phyloP scores from a whole-genome alignment of 768 basidiomycete genomes.

The Lepiota venenata region DNA sequence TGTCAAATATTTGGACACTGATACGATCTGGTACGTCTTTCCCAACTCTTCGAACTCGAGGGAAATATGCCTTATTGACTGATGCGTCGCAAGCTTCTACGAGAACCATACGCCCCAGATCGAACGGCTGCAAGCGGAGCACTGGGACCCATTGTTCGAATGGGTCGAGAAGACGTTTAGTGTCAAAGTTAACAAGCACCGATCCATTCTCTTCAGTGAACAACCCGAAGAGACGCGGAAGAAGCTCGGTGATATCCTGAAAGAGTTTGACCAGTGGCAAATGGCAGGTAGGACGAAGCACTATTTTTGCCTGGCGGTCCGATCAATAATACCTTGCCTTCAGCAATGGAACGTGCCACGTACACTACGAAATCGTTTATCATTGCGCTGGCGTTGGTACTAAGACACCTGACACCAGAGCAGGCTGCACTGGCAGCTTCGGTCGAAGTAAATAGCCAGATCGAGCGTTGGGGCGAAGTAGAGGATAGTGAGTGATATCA shows the following conservation, averaged over 20 bases:
- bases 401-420: slow-evolving; percentile 73
- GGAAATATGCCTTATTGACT: not conserved
- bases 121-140: slow-evolving; percentile 69
- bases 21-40: slow-evolving; percentile 76
- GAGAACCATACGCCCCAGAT: slow-evolving; percentile 66
- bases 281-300: slow-evolving; percentile 67
- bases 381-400: slow-evolving; percentile 81
- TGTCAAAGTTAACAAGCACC: slow-evolving; percentile 64
- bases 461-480: slow-evolving; percentile 98
- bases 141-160: slow-evolving; percentile 86
- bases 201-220: slow-evolving; percentile 64
- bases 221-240: slow-evolving; percentile 70
- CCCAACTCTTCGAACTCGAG: not conserved
- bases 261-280: slow-evolving; percentile 75
- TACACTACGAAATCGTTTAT: slow-evolving; percentile 90
- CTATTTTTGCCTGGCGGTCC: not conserved
- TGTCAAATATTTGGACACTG: slow-evolving; percentile 88
- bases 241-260: slow-evolving; percentile 55
- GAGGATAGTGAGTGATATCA: slow-evolving; percentile 86
- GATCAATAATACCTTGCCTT: slow-evolving; percentile 5
- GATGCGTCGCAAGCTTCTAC: slow-evolving; percentile 68
- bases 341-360: slow-evolving; percentile 90
- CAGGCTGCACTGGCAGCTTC: slow-evolving; percentile 81
- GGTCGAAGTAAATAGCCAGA: slow-evolving; percentile 95
- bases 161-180: slow-evolving; percentile 72